Conservation (phyloP, 2,329 filamentous ascomycete genomes). For the Cercospora berteroae region DNA sequence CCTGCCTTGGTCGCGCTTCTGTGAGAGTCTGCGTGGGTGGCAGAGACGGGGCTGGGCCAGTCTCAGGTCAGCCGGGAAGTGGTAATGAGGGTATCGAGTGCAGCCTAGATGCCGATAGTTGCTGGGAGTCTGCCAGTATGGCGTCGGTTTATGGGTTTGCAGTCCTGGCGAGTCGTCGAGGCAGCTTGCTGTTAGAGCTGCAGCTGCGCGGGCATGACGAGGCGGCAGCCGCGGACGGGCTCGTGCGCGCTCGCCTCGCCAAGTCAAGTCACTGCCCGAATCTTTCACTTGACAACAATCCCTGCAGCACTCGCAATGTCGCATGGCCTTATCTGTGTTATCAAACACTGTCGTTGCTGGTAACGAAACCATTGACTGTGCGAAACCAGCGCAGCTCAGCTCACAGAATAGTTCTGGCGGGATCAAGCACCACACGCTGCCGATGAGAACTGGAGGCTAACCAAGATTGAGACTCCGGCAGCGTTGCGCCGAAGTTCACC, state of each 20-base stretch:
- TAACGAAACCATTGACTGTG: background rate
- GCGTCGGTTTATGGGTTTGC: background rate
- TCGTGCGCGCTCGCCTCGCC: background rate
- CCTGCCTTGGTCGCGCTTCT: conserved; percentile 1
- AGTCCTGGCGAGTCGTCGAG: background rate
- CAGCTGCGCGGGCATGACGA: background rate
- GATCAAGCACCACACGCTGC: background rate
- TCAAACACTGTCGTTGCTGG: background rate
- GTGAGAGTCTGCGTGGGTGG: background rate
- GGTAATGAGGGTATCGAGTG: background rate
- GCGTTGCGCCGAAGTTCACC: background rate
- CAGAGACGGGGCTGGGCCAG: conserved; percentile 1
- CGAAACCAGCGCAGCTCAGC: background rate
- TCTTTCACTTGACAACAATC: background rate
- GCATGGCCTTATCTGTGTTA: background rate
- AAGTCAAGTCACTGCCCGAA: background rate
- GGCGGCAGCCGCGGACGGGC: background rate
- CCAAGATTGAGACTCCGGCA: background rate
- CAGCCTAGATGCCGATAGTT: background rate
- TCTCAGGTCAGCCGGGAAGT: background rate
- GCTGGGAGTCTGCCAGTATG: background rate
- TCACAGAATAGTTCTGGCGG: background rate
- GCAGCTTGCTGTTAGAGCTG: background rate
- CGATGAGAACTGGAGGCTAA: background rate
- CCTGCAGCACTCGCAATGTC: background rate